Base-by-base conservation (phyloP, 2,329 filamentous ascomycete species). In the Aspergillus ochraceus region DNA sequence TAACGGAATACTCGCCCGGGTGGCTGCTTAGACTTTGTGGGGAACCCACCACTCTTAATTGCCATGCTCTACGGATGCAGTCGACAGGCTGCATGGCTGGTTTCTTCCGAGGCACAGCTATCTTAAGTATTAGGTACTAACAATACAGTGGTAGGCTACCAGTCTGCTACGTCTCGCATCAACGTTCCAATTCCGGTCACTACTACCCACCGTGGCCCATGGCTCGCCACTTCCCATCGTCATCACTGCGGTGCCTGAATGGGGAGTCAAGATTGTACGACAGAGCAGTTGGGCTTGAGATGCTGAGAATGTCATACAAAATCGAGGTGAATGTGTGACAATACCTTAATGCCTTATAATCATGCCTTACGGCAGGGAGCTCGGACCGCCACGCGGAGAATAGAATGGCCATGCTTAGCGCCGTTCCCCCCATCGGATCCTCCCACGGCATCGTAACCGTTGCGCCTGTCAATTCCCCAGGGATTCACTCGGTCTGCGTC, bases 401-500 rank as follows among this genome's bases (percentile, higher is more conserved):
- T 17, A 14, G 14, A 36, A 10, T 36, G 32, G 32, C 32, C 32
- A 14, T 12, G 32, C 14, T n/a, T 42, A 42, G 36, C 36, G 36
- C 36, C 17, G n/a, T n/a, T n/a, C 6, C 14, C 36, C 17, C 36
- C 36, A 5, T 54, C 53, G 53, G 53, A 24, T 49, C 36, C 20
- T 46, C 47, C 36, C 24, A 30, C 47, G 46, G 49, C 52, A 47
- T 20, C 32, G 17, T 32, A 49, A 30, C 47, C 52, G 57, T 22
- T 42, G 46, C 26, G 39, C 20, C 17, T 42, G 36, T 42, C 36
- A 2, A n/a, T 8, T 11, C 22, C 14, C 22, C n/a, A 12, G 12
- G 54, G 20, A 14, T 20, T n/a, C 30, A 26, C 30, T 55, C 57
- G 20, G 32, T 26, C 32, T 55, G 39, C 49, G 53, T 62, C 49